Percentiles rank a stretch among this genome's conserved stretches.
phyloP scores from a whole-genome alignment of 2,329 filamentous ascomycete species.

The Neoarthrinium moseri region DNA sequence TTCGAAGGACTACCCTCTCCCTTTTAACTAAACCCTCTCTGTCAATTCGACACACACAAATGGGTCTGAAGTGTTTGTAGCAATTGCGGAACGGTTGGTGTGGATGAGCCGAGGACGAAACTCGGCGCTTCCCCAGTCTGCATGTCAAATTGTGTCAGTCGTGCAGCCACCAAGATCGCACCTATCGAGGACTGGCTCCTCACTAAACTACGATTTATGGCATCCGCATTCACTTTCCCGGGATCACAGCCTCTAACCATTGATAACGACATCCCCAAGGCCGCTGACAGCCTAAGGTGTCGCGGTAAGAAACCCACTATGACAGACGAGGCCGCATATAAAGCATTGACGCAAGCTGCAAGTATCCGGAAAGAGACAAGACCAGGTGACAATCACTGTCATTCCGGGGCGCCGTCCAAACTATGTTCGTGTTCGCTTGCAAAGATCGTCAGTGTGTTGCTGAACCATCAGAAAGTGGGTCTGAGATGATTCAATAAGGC shows the following conservation, averaged over 20 bases:
- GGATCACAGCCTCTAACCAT: not conserved
- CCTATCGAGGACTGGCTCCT: not conserved
- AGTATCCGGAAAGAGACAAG: constrained; percentile 21
- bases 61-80: too few species aligned
- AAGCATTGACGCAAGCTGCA: constrained; percentile 40
- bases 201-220: not conserved
- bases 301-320: not conserved
- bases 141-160: not conserved
- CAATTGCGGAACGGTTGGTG: not conserved
- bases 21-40: too few species aligned
- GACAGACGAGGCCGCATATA: constrained; percentile 27
- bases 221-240: not conserved
- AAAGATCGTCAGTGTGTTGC: not conserved
- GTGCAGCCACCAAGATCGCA: not conserved
- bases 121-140: not conserved
- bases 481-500: not conserved
- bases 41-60: too few species aligned
- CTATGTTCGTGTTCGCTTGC: not conserved
- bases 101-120: not conserved
- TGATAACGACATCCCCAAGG: not conserved
- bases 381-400: constrained; percentile 15
- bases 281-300: not conserved
- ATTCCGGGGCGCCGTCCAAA: not conserved
- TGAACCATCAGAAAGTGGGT: not conserved
- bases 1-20: not conserved